A percentile compares a stretch with the other conserved stretches of the same genome.
These are phyloP conservation scores for Lophium mytilinum DNA, from an alignment of 495 filamentous ascomycete genomes.

Conservation along the genomic window DNA sequence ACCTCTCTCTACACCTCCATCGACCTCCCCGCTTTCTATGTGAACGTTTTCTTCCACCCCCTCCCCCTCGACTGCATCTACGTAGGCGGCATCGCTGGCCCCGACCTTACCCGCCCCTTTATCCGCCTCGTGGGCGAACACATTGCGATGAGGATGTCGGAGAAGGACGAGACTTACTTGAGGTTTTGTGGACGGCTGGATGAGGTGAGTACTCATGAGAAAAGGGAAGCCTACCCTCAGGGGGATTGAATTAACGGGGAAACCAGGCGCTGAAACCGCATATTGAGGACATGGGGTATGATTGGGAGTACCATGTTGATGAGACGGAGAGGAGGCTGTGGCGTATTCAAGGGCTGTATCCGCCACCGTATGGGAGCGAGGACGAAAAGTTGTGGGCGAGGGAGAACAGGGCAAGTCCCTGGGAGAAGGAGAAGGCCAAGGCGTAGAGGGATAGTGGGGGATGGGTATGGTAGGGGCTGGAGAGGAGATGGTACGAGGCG, in stretches of 20 bases:
- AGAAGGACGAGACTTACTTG: slow-evolving; percentile 2
- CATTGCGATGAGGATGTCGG: slow-evolving; percentile 25
- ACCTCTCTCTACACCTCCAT: slow-evolving; percentile 30
- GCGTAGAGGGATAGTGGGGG: too few relatives aligned
- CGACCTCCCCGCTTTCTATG: slow-evolving; percentile 36
- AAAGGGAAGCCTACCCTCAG: not conserved
- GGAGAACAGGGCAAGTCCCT: slow-evolving; percentile 12
- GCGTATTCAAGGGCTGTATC: slow-evolving; percentile 22
- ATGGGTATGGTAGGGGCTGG: too few relatives aligned
- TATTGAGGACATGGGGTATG: slow-evolving; percentile 33
- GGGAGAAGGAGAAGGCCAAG: slow-evolving; percentile 8
- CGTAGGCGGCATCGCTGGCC: slow-evolving; percentile 16
- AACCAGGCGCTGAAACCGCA: slow-evolving; percentile 25
- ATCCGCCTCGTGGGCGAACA: slow-evolving; percentile 32
- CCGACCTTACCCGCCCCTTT: slow-evolving; percentile 25
- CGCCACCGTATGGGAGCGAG: slow-evolving; percentile 18
- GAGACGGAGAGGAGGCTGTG: slow-evolving; percentile 32
- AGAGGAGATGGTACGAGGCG: too few relatives aligned
- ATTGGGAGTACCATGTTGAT: slow-evolving; percentile 35
- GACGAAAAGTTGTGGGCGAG: slow-evolving; percentile 15
- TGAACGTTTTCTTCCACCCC: slow-evolving; percentile 31
- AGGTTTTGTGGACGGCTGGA: slow-evolving; percentile 12
- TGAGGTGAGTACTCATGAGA: not conserved
- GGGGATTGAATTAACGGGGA: not conserved
- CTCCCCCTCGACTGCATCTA: slow-evolving; percentile 23